Conservation (phyloP, 2,329 filamentous ascomycete species). For the Aspergillus sp. region DNA sequence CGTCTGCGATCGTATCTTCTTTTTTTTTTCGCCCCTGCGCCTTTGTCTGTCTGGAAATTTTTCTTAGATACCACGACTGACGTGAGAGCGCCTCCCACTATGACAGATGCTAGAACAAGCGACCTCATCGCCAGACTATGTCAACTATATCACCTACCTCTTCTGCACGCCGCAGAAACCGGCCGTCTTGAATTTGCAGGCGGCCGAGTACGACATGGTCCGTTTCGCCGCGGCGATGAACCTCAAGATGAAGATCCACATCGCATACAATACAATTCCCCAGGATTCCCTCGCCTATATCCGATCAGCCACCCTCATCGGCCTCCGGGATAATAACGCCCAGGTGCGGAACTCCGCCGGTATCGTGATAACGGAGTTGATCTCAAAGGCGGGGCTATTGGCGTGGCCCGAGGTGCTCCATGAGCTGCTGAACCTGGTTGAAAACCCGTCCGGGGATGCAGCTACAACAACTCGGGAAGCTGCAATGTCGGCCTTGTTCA, state of each 20-base stretch:
- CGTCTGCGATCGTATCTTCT: conserved; percentile 6
- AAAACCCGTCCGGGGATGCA: conserved; percentile 68
- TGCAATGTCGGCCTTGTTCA: conserved; percentile 86
- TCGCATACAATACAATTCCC: conserved; percentile 72
- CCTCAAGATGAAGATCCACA: conserved; percentile 89
- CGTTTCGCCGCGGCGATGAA: conserved; percentile 88
- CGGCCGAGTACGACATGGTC: conserved; percentile 68
- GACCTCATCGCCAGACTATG: conserved; percentile 84
- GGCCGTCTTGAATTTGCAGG: conserved; percentile 58
- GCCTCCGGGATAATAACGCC: conserved; percentile 75
- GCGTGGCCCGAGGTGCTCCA: conserved; percentile 89
- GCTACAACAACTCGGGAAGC: conserved; percentile 79
- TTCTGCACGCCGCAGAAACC: conserved; percentile 68
- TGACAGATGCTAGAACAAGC: conserved; percentile 87
- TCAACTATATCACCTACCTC: conserved; percentile 94
- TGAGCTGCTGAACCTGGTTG: conserved; percentile 75
- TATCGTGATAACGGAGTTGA: conserved; percentile 89
- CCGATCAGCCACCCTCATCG: conserved; percentile 73
- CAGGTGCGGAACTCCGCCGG: conserved; percentile 89
- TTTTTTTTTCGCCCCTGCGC: neutral
- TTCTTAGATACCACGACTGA: conserved; percentile 18
- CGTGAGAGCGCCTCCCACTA: neutral
- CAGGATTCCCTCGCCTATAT: conserved; percentile 73
- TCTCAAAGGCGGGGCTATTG: conserved; percentile 79
- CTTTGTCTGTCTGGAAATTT: conserved; percentile 5